phyloP scores from a whole-genome alignment of 1,284 basidiomycete genomes.

The Trichosporon ovoides region DNA sequence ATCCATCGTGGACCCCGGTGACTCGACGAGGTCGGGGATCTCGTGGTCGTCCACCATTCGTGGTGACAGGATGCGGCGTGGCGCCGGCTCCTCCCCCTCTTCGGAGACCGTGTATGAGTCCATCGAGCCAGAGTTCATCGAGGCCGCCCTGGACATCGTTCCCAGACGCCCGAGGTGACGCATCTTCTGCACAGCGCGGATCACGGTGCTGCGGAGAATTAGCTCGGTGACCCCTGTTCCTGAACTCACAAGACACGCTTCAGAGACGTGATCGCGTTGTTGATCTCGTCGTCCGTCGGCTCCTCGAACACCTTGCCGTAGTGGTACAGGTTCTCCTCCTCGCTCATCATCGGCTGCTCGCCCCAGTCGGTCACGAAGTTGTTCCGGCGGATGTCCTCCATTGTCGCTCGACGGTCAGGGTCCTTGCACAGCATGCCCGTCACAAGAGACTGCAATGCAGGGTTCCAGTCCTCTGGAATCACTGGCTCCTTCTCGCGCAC shows the following conservation, averaged over 20 bases:
- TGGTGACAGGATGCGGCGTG: not conserved
- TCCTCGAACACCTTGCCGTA: conserved; percentile 48
- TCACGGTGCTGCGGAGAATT: conserved; percentile 35
- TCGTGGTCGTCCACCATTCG: not conserved
- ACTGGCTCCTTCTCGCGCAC: conserved; percentile 49
- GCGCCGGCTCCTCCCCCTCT: not conserved
- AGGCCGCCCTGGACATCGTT: conserved; percentile 15
- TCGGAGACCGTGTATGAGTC: conserved; percentile 32
- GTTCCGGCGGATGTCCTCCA: conserved; percentile 48
- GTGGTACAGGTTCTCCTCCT: conserved; percentile 48
- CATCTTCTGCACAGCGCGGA: conserved; percentile 47
- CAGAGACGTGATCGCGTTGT: conserved; percentile 42
- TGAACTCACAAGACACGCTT: conserved; percentile 42
- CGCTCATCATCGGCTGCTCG: conserved; percentile 35
- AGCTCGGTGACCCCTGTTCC: not conserved
- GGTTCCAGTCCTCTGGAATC: conserved; percentile 44
- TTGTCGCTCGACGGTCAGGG: conserved; percentile 40
- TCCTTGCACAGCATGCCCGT: conserved; percentile 47
- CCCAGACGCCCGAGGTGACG: conserved; percentile 16
- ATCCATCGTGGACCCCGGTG: conserved; percentile 3
- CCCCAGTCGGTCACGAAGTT: conserved; percentile 48
- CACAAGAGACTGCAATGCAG: conserved; percentile 43
- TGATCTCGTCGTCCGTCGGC: conserved; percentile 48
- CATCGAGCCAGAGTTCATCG: conserved; percentile 34
- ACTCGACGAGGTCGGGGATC: conserved; percentile 9